These are phyloP conservation scores for Boletus reticulatus DNA, from an alignment of 768 basidiomycete species.

Conservation along the genomic window DNA sequence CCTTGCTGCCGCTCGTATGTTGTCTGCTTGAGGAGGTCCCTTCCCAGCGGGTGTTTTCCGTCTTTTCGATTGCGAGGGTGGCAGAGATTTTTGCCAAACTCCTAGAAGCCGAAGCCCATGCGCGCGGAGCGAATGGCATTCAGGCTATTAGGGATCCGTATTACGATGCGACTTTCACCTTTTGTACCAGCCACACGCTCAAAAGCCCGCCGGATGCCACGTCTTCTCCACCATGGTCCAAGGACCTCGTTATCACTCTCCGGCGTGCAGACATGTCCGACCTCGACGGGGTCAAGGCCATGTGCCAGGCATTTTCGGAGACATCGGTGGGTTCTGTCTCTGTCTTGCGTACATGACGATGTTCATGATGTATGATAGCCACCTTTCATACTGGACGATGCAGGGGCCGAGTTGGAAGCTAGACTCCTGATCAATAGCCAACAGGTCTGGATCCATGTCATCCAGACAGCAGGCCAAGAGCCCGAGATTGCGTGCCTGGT, in stretches of 20 bases:
- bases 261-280: conserved; percentile 36
- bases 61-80: conserved; percentile 58
- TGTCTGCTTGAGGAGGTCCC: conserved; percentile 13
- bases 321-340: conserved; percentile 48
- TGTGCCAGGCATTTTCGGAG: conserved; percentile 56
- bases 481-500: conserved; percentile 61
- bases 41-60: conserved; percentile 44
- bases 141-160: conserved; percentile 43
- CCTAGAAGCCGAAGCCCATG: conserved; percentile 47
- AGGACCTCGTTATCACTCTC: conserved; percentile 25
- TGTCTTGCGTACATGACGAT: neutral
- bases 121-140: neutral
- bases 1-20: conserved; percentile 9
- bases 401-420: conserved; percentile 51
- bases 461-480: conserved; percentile 22
- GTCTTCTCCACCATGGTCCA: neutral
- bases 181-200: conserved; percentile 48
- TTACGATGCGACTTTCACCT: conserved; percentile 60
- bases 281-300: conserved; percentile 33
- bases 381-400: conserved; percentile 50
- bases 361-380: conserved; percentile 32
- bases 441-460: conserved; percentile 60
- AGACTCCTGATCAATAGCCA: conserved; percentile 40
- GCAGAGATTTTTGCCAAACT: conserved; percentile 42
- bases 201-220: neutral